These are phyloP conservation scores for Penicillium sp. DNA, from an alignment of 2,329 filamentous ascomycete species.

Conservation along the genomic window DNA sequence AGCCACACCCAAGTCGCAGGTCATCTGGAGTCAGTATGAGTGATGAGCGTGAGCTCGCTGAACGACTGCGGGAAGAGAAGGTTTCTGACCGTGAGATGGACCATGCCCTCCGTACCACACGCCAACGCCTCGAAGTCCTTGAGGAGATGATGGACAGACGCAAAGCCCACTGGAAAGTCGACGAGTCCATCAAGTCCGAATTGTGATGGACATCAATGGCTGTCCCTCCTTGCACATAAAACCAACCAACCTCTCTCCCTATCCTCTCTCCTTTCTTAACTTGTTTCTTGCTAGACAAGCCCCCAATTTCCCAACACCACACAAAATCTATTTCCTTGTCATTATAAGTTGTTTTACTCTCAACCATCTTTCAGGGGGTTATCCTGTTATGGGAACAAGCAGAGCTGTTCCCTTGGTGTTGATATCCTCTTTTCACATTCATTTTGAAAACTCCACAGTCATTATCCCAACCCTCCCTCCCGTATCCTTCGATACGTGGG, in stretches of 20 bases:
- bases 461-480: not conserved
- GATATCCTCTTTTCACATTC: not conserved
- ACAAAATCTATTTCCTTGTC: not conserved
- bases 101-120: conserved; percentile 79
- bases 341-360: not conserved
- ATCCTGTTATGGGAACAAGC: not conserved
- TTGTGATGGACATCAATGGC: conserved; percentile 14
- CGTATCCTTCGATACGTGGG: not conserved
- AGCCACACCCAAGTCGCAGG: conserved; percentile 42
- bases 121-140: conserved; percentile 75
- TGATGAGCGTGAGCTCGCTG: conserved; percentile 50
- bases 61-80: conserved; percentile 59
- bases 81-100: conserved; percentile 73
- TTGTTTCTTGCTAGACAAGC: not conserved
- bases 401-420: not conserved
- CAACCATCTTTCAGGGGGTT: not conserved
- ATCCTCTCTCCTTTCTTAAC: not conserved
- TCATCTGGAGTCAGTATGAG: conserved; percentile 41
- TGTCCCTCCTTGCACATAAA: not conserved
- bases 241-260: not conserved
- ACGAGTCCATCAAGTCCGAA: conserved; percentile 22
- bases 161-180: conserved; percentile 32
- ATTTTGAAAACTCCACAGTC: not conserved
- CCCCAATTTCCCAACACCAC: not conserved
- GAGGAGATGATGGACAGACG: conserved; percentile 68